Evolutionary conservation across 345 rosid genomes (phyloP).

Genomic region (Passiflora organensis): DNA sequence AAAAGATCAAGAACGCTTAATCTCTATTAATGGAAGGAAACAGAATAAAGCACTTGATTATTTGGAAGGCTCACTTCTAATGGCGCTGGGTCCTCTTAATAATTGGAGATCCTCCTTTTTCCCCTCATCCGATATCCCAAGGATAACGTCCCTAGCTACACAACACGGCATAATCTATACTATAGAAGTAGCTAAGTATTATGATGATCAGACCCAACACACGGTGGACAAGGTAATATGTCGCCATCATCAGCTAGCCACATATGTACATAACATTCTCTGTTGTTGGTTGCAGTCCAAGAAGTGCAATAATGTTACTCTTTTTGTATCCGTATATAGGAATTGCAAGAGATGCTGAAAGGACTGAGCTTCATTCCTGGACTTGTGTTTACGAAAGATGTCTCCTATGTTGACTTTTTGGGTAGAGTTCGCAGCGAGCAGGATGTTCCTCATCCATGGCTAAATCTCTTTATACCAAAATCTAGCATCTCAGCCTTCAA

Average conservation of each 20-base stretch:
- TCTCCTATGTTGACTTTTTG: constrained; percentile 45
- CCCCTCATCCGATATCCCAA: constrained; percentile 47
- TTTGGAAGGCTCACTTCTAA: constrained; percentile 63
- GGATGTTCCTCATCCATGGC: constrained; percentile 98
- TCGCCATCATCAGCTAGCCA: too few species aligned
- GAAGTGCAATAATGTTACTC: too few species aligned
- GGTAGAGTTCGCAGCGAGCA: constrained; percentile 73
- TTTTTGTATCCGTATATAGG: constrained; percentile 30
- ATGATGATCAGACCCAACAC: constrained; percentile 38
- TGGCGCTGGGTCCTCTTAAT: constrained; percentile 47
- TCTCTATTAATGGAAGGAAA: constrained; percentile 43
- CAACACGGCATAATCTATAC: constrained; percentile 55
- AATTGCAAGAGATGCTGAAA: constrained; percentile 24
- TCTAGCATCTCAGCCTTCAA: constrained; percentile 60
- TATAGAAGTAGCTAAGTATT: constrained; percentile 65
- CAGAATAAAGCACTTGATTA: constrained; percentile 33
- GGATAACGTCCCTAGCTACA: constrained; percentile 45
- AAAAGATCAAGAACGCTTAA: constrained; percentile 57
- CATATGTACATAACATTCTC: too few species aligned
- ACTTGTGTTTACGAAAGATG: constrained; percentile 27
- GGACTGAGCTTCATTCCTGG: constrained; percentile 20
- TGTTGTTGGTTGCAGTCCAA: too few species aligned
- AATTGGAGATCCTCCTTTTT: constrained; percentile 68
- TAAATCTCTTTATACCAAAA: constrained; percentile 70
- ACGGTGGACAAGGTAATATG: constrained; percentile 44